phyloP scores from a whole-genome alignment of 352 stramenopile genomes.

The Globisporangium abappressorium region DNA sequence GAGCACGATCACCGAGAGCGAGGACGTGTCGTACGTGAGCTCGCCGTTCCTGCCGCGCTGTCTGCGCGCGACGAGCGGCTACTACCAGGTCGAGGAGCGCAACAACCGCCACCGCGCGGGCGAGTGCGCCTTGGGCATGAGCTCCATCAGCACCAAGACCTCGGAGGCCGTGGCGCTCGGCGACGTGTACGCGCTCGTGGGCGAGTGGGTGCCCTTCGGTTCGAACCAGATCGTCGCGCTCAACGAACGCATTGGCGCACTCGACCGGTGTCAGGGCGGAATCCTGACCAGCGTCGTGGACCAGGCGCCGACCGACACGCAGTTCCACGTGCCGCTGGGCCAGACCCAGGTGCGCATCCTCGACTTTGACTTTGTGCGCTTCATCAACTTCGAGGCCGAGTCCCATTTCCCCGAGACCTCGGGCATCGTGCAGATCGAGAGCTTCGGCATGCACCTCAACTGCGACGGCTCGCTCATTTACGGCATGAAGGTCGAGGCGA shows the following conservation, averaged over 20 bases:
- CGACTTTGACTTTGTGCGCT: constrained; percentile 96
- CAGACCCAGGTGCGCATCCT: constrained; percentile 95
- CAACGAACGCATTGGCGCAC: constrained; percentile 96
- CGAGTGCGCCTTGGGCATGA: constrained; percentile 78
- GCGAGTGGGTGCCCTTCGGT: constrained; percentile 97
- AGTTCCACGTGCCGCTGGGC: constrained; percentile 87
- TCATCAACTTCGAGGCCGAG: constrained; percentile 98
- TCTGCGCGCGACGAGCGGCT: constrained; percentile 82
- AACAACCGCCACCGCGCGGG: constrained; percentile 91
- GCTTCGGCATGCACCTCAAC: constrained; percentile 91
- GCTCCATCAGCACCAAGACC: constrained; percentile 90
- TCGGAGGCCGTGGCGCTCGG: constrained; percentile 94
- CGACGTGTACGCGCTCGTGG: constrained; percentile 95
- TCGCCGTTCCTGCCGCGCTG: constrained; percentile 96
- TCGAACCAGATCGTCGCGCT: constrained; percentile 97
- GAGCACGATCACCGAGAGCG: constrained; percentile 94
- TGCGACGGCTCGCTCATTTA: constrained; percentile 79
- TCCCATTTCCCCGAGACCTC: constrained; percentile 94
- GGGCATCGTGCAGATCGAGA: constrained; percentile 95
- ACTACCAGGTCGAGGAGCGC: constrained; percentile 76
- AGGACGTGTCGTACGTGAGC: constrained; percentile 97
- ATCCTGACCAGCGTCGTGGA: constrained; percentile 95
- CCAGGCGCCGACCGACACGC: constrained; percentile 69
- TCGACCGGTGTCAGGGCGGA: constrained; percentile 95
- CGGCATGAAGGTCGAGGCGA: constrained; percentile 92